Evolutionary conservation across 176 grass and related monocot species (phyloP).

Genomic region (Dactylis glomerata): DNA sequence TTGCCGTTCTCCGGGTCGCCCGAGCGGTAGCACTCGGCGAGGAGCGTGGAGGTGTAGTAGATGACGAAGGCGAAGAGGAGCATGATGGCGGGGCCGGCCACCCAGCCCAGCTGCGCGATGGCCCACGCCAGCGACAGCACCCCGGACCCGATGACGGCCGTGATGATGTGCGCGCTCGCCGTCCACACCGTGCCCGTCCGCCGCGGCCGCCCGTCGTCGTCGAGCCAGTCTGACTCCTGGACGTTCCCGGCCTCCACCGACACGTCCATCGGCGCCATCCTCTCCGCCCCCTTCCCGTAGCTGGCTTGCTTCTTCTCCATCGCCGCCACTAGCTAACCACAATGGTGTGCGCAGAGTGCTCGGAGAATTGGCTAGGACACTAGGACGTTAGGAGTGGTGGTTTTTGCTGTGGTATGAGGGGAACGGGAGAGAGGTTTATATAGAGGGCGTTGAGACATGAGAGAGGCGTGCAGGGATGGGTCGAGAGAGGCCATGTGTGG

Average conservation of each 20-base stretch:
- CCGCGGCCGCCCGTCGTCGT: slow-evolving; percentile 65
- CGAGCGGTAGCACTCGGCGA: slow-evolving; percentile 87
- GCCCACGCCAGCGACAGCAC: slow-evolving; percentile 94
- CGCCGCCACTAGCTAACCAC: neutral
- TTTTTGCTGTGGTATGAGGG: slow-evolving; percentile 1
- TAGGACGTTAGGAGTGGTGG: neutral
- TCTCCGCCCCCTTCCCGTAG: neutral
- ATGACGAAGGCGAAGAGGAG: slow-evolving; percentile 83
- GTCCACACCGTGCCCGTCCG: slow-evolving; percentile 82
- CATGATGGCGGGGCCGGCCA: slow-evolving; percentile 82
- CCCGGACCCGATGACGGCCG: slow-evolving; percentile 89
- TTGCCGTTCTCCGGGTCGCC: slow-evolving; percentile 62
- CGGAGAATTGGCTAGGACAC: neutral
- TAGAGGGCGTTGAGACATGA: neutral
- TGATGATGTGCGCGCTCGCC: slow-evolving; percentile 90
- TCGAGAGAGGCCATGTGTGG: neutral
- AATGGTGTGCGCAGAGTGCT: neutral
- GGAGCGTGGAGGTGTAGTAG: slow-evolving; percentile 91
- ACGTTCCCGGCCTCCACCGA: slow-evolving; percentile 25
- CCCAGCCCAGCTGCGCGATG: slow-evolving; percentile 86
- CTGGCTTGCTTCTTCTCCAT: neutral
- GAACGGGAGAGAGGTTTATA: neutral
- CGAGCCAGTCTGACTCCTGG: slow-evolving; percentile 17
- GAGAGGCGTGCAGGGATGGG: slow-evolving; percentile 16
- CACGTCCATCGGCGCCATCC: slow-evolving; percentile 13